These are phyloP conservation scores for Phycomyces nitens DNA, from an alignment of 192 early-diverging fungal genomes.

Conservation along the genomic window DNA sequence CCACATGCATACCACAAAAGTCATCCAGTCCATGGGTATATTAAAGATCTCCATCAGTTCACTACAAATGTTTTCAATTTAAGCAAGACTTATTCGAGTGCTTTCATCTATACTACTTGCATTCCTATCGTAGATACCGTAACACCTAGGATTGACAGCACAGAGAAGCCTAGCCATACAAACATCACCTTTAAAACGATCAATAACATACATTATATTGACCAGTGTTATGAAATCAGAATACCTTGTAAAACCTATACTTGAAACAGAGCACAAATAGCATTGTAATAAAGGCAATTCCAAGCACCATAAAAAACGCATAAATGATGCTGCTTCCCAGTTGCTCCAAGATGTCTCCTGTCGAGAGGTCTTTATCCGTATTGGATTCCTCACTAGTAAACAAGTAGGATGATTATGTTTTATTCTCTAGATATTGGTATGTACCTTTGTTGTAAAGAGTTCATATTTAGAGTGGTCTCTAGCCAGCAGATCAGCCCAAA, in stretches of 20 bases:
- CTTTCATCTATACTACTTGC: background rate
- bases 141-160: constrained; percentile 2
- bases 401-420: background rate
- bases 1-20: constrained; percentile 66
- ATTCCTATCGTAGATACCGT: constrained; percentile 5
- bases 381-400: background rate
- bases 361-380: background rate
- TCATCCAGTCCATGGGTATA: constrained; percentile 64
- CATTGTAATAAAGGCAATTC: constrained; percentile 7
- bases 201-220: background rate
- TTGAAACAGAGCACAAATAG: constrained; percentile 12
- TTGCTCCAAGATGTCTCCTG: background rate
- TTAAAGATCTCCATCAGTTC: constrained; percentile 33
- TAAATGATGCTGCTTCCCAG: constrained; percentile 2
- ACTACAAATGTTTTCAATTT: background rate
- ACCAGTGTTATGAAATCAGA: background rate
- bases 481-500: constrained; percentile 6
- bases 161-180: constrained; percentile 10
- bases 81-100: no score
- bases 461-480: constrained; percentile 1
- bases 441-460: background rate
- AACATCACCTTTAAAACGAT: background rate
- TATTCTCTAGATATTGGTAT: no score
- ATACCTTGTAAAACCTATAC: constrained; percentile 11
- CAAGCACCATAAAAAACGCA: background rate